These are phyloP conservation scores for Penicillium flavigenum DNA, from an alignment of 495 filamentous ascomycete species.

Conservation along the genomic window DNA sequence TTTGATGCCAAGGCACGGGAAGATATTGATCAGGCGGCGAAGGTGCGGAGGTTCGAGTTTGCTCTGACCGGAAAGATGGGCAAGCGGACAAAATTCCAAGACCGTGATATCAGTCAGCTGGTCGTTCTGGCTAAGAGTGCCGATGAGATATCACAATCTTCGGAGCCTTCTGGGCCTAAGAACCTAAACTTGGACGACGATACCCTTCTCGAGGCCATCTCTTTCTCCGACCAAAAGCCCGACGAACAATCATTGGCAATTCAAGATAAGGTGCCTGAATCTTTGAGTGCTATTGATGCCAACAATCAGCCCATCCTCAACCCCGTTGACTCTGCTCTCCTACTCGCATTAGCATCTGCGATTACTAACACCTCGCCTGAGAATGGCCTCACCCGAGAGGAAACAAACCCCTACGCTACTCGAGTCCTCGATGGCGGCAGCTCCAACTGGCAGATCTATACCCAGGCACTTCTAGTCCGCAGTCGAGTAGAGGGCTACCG, in stretches of 20 bases:
- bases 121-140: slow-evolving; percentile 84
- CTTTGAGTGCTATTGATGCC: slow-evolving; percentile 64
- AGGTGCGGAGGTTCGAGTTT: slow-evolving; percentile 69
- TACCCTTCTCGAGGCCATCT: slow-evolving; percentile 83
- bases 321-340: slow-evolving; percentile 79
- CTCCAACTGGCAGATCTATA: slow-evolving; percentile 98
- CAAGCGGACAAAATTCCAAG: slow-evolving; percentile 90
- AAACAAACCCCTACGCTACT: slow-evolving; percentile 85
- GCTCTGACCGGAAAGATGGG: slow-evolving; percentile 81
- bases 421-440: slow-evolving; percentile 85
- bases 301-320: slow-evolving; percentile 78
- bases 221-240: slow-evolving; percentile 60
- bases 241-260: slow-evolving; percentile 46
- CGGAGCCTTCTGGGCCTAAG: slow-evolving; percentile 50
- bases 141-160: slow-evolving; percentile 24
- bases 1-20: slow-evolving; percentile 71
- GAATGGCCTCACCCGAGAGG: slow-evolving; percentile 84
- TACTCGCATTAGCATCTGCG: slow-evolving; percentile 78
- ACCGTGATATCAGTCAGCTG: slow-evolving; percentile 84
- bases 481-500: slow-evolving; percentile 85
- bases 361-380: slow-evolving; percentile 84
- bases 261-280: slow-evolving; percentile 57
- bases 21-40: slow-evolving; percentile 65
- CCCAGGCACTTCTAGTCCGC: slow-evolving; percentile 82
- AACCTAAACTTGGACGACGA: slow-evolving; percentile 84